A percentile compares a stretch with the other conserved stretches of the same genome.
These are phyloP conservation scores for Fusarium sp. DNA, from an alignment of 2,329 filamentous ascomycete species.

Conservation along the genomic window DNA sequence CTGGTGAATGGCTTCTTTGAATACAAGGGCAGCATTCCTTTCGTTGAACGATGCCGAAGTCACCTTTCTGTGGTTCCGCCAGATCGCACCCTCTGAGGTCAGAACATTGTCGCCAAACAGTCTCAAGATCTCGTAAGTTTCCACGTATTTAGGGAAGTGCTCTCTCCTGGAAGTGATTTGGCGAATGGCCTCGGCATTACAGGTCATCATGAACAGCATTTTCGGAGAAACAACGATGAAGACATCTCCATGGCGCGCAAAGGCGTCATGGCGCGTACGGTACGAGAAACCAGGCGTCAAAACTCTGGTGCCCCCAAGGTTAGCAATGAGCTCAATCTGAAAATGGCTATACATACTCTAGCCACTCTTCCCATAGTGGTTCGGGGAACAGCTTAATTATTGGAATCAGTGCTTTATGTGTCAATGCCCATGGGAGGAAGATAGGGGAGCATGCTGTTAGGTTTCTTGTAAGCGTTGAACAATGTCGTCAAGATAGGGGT, in stretches of 20 bases:
- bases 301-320: slow-evolving; percentile 52
- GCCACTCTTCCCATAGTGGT: slow-evolving; percentile 66
- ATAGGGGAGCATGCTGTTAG: slow-evolving; percentile 60
- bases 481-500: neutral
- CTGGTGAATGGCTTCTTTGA: slow-evolving; percentile 70
- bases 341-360: slow-evolving; percentile 61
- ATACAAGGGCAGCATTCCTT: slow-evolving; percentile 76
- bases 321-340: slow-evolving; percentile 18
- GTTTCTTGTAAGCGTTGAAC: neutral
- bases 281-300: slow-evolving; percentile 71
- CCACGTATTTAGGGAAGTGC: slow-evolving; percentile 68
- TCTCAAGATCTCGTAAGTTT: slow-evolving; percentile 51
- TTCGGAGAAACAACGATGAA: slow-evolving; percentile 73
- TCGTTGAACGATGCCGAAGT: slow-evolving; percentile 80
- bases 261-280: slow-evolving; percentile 66
- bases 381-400: slow-evolving; percentile 66
- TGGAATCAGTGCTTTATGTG: slow-evolving; percentile 64
- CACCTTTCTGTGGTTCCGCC: slow-evolving; percentile 79
- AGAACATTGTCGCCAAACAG: slow-evolving; percentile 77
- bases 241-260: slow-evolving; percentile 69
- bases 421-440: slow-evolving; percentile 66
- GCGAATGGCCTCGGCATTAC: slow-evolving; percentile 72
- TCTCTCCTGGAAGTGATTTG: slow-evolving; percentile 75
- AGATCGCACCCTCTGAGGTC: slow-evolving; percentile 74
- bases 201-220: slow-evolving; percentile 64